Conservation (phyloP, 768 basidiomycete genomes). For the Leucocoprinus leucothites region DNA sequence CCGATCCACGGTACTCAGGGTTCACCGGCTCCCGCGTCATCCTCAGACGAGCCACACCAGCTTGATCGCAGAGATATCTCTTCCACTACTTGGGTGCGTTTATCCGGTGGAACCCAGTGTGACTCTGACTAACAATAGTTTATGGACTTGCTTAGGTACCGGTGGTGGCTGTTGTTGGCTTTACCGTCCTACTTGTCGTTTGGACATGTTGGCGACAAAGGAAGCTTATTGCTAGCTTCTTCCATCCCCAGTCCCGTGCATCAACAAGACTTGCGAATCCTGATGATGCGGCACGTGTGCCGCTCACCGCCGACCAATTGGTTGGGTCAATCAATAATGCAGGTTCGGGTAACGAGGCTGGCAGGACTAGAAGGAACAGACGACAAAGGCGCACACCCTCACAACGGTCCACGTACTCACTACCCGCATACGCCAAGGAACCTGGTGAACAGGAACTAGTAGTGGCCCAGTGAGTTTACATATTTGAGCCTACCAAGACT, state of each 20-base stretch:
- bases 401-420: conserved; percentile 73
- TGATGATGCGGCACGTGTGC: conserved; percentile 19
- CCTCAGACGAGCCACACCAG: neutral
- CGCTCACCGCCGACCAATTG: conserved; percentile 55
- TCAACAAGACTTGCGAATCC: conserved; percentile 6
- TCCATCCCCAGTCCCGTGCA: conserved; percentile 9
- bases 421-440: conserved; percentile 82
- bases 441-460: conserved; percentile 83
- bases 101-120: neutral
- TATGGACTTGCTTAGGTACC: conserved; percentile 24
- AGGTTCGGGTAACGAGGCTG: conserved; percentile 15
- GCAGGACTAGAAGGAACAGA: conserved; percentile 26
- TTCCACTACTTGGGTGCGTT: neutral
- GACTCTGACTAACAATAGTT: neutral
- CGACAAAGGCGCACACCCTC: conserved; percentile 65
- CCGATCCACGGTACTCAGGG: neutral
- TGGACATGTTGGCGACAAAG: conserved; percentile 19
- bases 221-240: conserved; percentile 11
- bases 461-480: conserved; percentile 42
- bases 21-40: neutral
- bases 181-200: conserved; percentile 23
- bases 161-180: conserved; percentile 22
- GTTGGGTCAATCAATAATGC: conserved; percentile 40
- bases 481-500: neutral
- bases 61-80: neutral